Base-by-base conservation (phyloP, 805 yeast species). In the Clavispora asparagi region DNA sequence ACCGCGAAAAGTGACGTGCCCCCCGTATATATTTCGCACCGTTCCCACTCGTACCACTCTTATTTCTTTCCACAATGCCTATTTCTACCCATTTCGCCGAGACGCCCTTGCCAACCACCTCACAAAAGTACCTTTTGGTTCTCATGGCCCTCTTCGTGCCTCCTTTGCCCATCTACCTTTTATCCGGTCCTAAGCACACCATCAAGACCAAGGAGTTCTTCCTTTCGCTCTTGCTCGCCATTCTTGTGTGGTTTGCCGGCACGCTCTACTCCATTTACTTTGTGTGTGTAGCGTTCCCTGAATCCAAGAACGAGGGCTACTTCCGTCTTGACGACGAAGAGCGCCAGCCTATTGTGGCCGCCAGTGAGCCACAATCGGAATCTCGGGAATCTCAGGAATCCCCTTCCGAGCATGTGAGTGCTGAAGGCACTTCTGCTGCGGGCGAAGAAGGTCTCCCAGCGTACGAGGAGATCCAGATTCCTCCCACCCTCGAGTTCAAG, bases 111-210 rank as follows among this genome's bases (percentile, higher is more conserved):
- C 57, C 53, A 10, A 40, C 45, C 37, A 44, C 41, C 13, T 45
- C 54, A 25, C 63, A 66, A 44, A 58, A 47, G 43, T 39, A 59
- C 27, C 48, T 68, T 38, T 53, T 70, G 45, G 61, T 58, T n/a
- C 38, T 67, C 13, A 50, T 67, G 50, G 70, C 65, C 19, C 40
- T 68, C 17, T 50, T 69, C 9, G 45, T 70, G 29, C 75, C 76
- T 13, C 75, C 76, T 3, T 58, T 67, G 43, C 72, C 75, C 1
- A 55, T 71, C 26, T 63, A 62, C 41, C 51, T 70, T 12, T 48
- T 67, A 42, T 57, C 58, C 13, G 54, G 49, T 4, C 62, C 62
- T 12, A 58, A 59, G 42, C 59, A 62, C 46, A 53, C 64, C n/a
- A 48, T 67, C 35, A 58, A 55, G 43, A 67, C 67, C 47, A 63